Evolutionary conservation across 768 basidiomycete species (phyloP).

Genomic region (Boletus subcaerulescens): DNA sequence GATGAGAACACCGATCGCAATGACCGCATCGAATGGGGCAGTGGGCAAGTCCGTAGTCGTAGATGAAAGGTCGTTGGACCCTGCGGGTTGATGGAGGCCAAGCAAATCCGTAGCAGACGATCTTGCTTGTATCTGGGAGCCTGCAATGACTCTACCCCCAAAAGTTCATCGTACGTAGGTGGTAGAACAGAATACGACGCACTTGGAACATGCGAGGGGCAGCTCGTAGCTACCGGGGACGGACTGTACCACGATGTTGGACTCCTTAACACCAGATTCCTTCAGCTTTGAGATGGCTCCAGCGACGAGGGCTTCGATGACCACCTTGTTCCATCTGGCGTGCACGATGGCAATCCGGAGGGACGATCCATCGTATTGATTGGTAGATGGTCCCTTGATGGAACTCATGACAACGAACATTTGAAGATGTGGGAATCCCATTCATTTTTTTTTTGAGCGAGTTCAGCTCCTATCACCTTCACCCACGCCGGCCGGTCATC

Average conservation of each 20-base stretch:
- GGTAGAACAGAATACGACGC: slow-evolving; percentile 26
- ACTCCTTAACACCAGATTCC: slow-evolving; percentile 81
- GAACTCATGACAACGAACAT: slow-evolving; percentile 27
- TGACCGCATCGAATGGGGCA: slow-evolving; percentile 88
- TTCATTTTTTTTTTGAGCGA: not conserved
- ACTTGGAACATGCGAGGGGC: slow-evolving; percentile 84
- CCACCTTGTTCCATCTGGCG: slow-evolving; percentile 89
- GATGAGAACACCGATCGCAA: slow-evolving; percentile 97
- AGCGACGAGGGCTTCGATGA: slow-evolving; percentile 81
- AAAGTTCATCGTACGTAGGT: slow-evolving; percentile 7
- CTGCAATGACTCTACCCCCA: slow-evolving; percentile 73
- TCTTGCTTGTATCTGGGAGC: slow-evolving; percentile 76
- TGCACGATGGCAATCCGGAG: slow-evolving; percentile 92
- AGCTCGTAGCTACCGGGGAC: slow-evolving; percentile 97
- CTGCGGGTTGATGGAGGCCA: slow-evolving; percentile 47
- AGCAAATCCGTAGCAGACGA: slow-evolving; percentile 77
- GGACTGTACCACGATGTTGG: slow-evolving; percentile 86
- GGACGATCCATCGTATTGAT: slow-evolving; percentile 70
- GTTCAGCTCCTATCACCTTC: too few relatives aligned
- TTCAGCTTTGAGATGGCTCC: slow-evolving; percentile 81
- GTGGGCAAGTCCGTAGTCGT: slow-evolving; percentile 38
- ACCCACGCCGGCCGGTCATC: too few relatives aligned
- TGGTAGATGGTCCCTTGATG: slow-evolving; percentile 75
- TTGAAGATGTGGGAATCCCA: slow-evolving; percentile 16
- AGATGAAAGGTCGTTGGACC: slow-evolving; percentile 29